A percentile compares a stretch with the other conserved stretches of the same genome.
phyloP scores from a whole-genome alignment of 257 asterid genomes.

The Nicotiana knightiana region DNA sequence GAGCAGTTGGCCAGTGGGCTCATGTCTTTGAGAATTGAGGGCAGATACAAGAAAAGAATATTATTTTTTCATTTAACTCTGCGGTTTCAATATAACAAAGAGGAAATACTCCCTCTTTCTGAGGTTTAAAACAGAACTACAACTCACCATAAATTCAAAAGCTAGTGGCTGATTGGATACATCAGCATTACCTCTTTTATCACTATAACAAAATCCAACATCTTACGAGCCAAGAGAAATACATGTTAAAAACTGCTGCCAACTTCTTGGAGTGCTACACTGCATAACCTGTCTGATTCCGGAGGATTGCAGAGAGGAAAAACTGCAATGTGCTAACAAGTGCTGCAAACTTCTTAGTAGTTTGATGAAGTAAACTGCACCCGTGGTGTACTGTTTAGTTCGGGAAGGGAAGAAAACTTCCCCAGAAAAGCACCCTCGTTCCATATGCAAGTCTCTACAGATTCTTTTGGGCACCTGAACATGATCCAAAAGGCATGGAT shows the following conservation, averaged over 20 bases:
- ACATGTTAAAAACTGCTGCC: neutral
- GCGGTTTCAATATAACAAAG: neutral
- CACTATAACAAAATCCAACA: neutral
- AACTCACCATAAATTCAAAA: neutral
- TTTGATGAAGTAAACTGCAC: neutral
- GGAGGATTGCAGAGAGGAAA: neutral
- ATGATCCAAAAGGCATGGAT: neutral
- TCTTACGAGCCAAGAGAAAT: neutral
- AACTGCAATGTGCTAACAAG: neutral
- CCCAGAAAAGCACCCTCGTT: neutral
- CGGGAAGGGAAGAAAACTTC: neutral
- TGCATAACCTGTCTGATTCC: neutral
- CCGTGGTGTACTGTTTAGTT: neutral
- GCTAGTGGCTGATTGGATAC: neutral
- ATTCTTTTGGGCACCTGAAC: neutral
- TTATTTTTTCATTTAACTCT: neutral
- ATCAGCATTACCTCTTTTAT: neutral
- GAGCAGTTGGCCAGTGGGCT: constrained; percentile 62
- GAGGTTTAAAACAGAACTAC: neutral
- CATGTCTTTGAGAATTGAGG: constrained; percentile 53
- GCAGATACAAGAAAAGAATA: constrained; percentile 46
- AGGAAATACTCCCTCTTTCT: neutral
- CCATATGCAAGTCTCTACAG: no score
- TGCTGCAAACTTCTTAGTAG: neutral
- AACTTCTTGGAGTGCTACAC: neutral